phyloP scores from a whole-genome alignment of 495 filamentous ascomycete species.

The Penicillium salamii region DNA sequence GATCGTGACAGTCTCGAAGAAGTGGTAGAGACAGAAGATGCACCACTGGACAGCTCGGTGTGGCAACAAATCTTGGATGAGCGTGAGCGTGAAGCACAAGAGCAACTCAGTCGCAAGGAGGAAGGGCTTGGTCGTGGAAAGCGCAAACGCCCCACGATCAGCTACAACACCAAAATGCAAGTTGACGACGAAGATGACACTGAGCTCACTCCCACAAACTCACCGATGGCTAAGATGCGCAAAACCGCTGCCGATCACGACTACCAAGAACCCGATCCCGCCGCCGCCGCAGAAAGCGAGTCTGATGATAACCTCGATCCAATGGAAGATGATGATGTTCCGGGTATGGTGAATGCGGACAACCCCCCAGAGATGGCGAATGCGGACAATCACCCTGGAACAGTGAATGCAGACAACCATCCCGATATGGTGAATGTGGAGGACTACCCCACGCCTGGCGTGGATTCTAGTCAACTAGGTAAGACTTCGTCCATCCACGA shows the following conservation, averaged over 20 bases:
- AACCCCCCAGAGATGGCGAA: no score
- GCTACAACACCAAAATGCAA: conserved; percentile 29
- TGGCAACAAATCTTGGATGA: conserved; percentile 88
- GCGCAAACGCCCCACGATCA: conserved; percentile 50
- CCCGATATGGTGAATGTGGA: no score
- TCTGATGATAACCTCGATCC: neutral
- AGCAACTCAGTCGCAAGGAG: conserved; percentile 59
- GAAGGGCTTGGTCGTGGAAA: conserved; percentile 82
- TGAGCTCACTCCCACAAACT: conserved; percentile 3
- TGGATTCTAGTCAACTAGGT: neutral
- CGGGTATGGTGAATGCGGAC: no score
- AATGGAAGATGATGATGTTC: neutral
- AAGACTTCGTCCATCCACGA: neutral
- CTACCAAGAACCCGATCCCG: conserved; percentile 7
- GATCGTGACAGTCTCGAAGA: conserved; percentile 64
- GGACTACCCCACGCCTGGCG: neutral
- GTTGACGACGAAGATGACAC: conserved; percentile 9
- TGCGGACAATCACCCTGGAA: no score
- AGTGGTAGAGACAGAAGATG: conserved; percentile 47
- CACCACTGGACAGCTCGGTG: conserved; percentile 54
- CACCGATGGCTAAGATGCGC: conserved; percentile 25
- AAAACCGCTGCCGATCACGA: conserved; percentile 13
- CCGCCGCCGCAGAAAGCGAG: neutral
- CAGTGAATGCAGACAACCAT: no score
- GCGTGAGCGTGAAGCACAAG: conserved; percentile 71